Percentiles rank a stretch among this genome's conserved stretches.
Evolutionary conservation across 2,329 filamentous ascomycete species (phyloP).

Genomic region (Teratosphaeria destructans): DNA sequence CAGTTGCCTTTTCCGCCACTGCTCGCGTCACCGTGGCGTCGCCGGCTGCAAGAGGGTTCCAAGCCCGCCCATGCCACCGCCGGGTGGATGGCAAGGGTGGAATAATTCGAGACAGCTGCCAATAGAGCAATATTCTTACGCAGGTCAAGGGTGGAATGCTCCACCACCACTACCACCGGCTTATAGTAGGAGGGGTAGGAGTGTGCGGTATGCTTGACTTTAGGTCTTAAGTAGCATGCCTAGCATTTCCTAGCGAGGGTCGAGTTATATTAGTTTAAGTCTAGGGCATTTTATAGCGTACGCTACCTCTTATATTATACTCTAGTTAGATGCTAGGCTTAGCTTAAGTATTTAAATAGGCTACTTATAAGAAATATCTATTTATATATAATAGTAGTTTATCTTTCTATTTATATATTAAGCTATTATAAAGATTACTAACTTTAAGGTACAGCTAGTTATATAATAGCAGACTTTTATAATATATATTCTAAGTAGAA

Average conservation of each 20-base stretch:
- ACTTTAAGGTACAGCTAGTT: too few species aligned
- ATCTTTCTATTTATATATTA: neutral
- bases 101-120: slow-evolving; percentile 7
- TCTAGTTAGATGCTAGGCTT: too few species aligned
- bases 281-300: too few species aligned
- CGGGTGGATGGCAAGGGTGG: slow-evolving; percentile 26
- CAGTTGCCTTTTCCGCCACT: slow-evolving; percentile 54
- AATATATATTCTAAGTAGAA: too few species aligned
- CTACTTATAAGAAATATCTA: neutral
- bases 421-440: neutral
- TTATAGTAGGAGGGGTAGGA: slow-evolving; percentile 7
- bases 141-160: slow-evolving; percentile 4
- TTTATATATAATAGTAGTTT: neutral
- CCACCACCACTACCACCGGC: slow-evolving; percentile 14
- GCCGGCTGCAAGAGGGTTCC: slow-evolving; percentile 9
- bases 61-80: slow-evolving; percentile 13
- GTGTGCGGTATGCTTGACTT: slow-evolving; percentile 12
- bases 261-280: too few species aligned
- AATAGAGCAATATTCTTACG: slow-evolving; percentile 6
- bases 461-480: too few species aligned
- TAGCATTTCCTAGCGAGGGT: neutral
- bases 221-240: neutral
- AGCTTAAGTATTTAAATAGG: neutral
- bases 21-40: slow-evolving; percentile 28
- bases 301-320: too few species aligned